These are phyloP conservation scores for Leishmania amazonensis DNA, from an alignment of 208 protist species.

Conservation along the genomic window DNA sequence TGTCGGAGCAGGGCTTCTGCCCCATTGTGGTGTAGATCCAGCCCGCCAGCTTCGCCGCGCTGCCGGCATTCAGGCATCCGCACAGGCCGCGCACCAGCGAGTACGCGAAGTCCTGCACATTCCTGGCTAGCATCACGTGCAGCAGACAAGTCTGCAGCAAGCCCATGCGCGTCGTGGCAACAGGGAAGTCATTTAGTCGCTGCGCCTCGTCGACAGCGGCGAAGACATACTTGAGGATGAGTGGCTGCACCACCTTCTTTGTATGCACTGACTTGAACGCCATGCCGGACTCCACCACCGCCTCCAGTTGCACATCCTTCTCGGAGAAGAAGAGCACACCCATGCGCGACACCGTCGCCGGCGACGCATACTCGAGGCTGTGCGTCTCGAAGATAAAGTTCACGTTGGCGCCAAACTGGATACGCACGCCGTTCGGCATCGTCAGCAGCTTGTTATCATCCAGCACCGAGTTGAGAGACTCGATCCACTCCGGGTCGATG, in stretches of 20 bases:
- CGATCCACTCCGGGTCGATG: slow-evolving; percentile 98
- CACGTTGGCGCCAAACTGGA: slow-evolving; percentile 95
- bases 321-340: slow-evolving; percentile 96
- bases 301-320: slow-evolving; percentile 91
- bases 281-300: slow-evolving; percentile 85
- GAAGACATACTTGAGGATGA: slow-evolving; percentile 86
- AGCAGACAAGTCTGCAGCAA: slow-evolving; percentile 87
- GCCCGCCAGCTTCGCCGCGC: slow-evolving; percentile 67
- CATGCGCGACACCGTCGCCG: slow-evolving; percentile 98
- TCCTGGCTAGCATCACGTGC: slow-evolving; percentile 57
- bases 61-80: slow-evolving; percentile 50
- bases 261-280: slow-evolving; percentile 38
- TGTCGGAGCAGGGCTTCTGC: slow-evolving; percentile 70
- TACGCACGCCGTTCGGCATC: slow-evolving; percentile 97
- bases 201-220: slow-evolving; percentile 72
- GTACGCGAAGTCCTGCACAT: slow-evolving; percentile 77
- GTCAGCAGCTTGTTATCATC: slow-evolving; percentile 99
- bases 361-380: slow-evolving; percentile 97
- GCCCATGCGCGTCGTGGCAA: slow-evolving; percentile 91
- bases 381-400: slow-evolving; percentile 98
- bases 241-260: slow-evolving; percentile 52
- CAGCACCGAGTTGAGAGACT: slow-evolving; percentile 99
- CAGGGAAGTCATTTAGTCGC: slow-evolving; percentile 67
- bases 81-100: slow-evolving; percentile 68
- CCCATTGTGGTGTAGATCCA: slow-evolving; percentile 84